phyloP scores from a whole-genome alignment of 805 yeast genomes.

The Kluyveromyces aestuarii region DNA sequence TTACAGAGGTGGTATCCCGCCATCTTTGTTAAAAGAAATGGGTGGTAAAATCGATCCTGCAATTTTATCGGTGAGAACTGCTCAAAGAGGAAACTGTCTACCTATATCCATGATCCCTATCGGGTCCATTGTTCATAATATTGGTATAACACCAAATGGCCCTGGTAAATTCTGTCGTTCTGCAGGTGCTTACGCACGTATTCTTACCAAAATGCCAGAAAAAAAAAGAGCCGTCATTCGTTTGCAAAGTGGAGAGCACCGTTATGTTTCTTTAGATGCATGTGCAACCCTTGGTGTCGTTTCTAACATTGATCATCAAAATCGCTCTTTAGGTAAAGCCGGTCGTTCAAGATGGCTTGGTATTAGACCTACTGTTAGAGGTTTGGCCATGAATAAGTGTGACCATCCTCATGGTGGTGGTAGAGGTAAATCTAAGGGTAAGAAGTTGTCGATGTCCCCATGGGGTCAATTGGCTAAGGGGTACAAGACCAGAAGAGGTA shows the following conservation, averaged over 20 bases:
- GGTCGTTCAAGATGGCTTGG: slow-evolving; percentile 92
- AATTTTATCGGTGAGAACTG: slow-evolving; percentile 72
- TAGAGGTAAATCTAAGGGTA: slow-evolving; percentile 97
- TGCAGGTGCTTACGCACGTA: slow-evolving; percentile 90
- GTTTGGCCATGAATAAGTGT: slow-evolving; percentile 94
- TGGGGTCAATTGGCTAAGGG: slow-evolving; percentile 94
- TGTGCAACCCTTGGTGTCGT: slow-evolving; percentile 93
- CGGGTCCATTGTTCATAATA: slow-evolving; percentile 81
- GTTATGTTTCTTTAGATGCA: slow-evolving; percentile 76
- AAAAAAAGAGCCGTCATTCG: slow-evolving; percentile 66
- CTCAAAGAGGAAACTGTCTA: slow-evolving; percentile 89
- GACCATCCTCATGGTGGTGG: slow-evolving; percentile 99
- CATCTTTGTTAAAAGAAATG: slow-evolving; percentile 67
- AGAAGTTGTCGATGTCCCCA: slow-evolving; percentile 86
- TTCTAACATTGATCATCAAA: slow-evolving; percentile 88
- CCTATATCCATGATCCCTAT: slow-evolving; percentile 91
- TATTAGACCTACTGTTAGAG: slow-evolving; percentile 90
- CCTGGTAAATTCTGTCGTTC: slow-evolving; percentile 85
- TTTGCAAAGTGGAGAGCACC: slow-evolving; percentile 86
- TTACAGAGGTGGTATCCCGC: slow-evolving; percentile 82
- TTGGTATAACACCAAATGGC: slow-evolving; percentile 70
- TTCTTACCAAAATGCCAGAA: slow-evolving; percentile 69
- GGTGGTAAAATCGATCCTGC: slow-evolving; percentile 92
- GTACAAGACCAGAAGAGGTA: slow-evolving; percentile 89
- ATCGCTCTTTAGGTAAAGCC: slow-evolving; percentile 87